Evolutionary conservation across 139 green algal genomes (phyloP), one percentile per base, ranked within the genome.

Genomic region (Closterium sp.): DNA sequence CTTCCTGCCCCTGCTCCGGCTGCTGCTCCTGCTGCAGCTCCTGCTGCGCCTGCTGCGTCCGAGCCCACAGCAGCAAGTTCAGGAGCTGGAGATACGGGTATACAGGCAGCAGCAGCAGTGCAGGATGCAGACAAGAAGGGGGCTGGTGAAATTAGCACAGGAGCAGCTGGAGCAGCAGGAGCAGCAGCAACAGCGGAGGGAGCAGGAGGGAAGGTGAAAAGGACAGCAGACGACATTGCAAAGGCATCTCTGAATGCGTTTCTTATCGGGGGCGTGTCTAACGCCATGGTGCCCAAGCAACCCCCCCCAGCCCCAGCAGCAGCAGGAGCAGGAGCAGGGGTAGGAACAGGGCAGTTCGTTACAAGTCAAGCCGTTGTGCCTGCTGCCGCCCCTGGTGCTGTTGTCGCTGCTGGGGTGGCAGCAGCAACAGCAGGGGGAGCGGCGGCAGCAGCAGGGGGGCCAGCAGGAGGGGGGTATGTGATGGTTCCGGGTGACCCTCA

Each of bases 401-500:
- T 31, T 87, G 85, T 87, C 22, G 85, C 85, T 21, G 85, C 85
- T 30, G 85, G 85, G 10, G 32, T 87, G 10, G 17, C 62, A 87
- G 85, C 85, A 87, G 85, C 21, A 29, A 29, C 85, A 87, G 85
- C 85, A 87, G 85, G 19, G 27, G 85, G 19, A 87, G 28, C 85
- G 32, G 85, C 85, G 3, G 28, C 85, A 87, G 28, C 85, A 87
- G 85, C 21, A 29, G 85, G 28, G 28, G 85, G 19, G 27, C 27
- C 85, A 29, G n/a, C 85, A 87, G 85, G 28, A 87, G 62, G 62
- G 85, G 85, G n/a, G n/a, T 87, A 87, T 87, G 85, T 87, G 85
- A 87, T 87, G n/a, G 85, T 87, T 28, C 21, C 85, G 5, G 85
- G 85, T 17, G 85, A 87, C 27, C 85, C 85, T 5, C n/a, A 87